These are phyloP conservation scores for Epichloe festucae DNA, from an alignment of 2,329 filamentous ascomycete species.

Conservation along the genomic window DNA sequence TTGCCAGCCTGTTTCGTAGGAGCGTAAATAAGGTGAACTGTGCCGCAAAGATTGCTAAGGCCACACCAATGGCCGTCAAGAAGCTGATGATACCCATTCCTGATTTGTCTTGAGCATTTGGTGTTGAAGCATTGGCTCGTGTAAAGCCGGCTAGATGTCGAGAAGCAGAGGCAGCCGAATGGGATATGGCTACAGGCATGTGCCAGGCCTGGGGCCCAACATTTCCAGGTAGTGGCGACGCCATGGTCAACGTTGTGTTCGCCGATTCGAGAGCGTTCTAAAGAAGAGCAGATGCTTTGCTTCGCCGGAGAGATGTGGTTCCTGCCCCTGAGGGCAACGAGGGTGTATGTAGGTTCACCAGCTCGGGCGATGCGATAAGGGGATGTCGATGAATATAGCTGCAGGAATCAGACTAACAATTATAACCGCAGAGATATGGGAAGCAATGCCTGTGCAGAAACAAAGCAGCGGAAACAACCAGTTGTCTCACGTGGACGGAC, in stretches of 20 bases:
- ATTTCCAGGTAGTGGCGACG: background rate
- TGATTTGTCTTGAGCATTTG: constrained; percentile 29
- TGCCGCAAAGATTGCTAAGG: constrained; percentile 48
- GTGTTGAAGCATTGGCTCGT: background rate
- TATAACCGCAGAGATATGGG: background rate
- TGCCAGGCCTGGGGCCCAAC: background rate
- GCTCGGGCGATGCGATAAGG: background rate
- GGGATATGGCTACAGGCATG: background rate
- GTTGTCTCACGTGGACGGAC: background rate
- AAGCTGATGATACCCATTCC: constrained; percentile 34
- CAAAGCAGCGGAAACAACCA: background rate
- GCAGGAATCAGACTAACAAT: background rate
- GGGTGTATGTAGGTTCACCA: background rate
- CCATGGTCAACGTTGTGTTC: background rate
- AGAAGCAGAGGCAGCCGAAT: background rate
- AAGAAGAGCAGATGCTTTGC: background rate
- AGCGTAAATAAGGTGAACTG: constrained; percentile 61
- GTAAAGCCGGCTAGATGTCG: background rate
- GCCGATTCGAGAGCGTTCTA: background rate
- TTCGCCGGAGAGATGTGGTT: background rate
- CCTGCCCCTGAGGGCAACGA: background rate
- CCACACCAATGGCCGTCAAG: constrained; percentile 49
- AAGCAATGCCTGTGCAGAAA: background rate
- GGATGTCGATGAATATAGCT: background rate
- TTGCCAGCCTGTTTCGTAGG: constrained; percentile 62